A percentile compares a stretch with the other conserved stretches of the same genome.
Evolutionary conservation across 2,329 filamentous ascomycete genomes (phyloP).

Genomic region (Colletotrichum sp.): DNA sequence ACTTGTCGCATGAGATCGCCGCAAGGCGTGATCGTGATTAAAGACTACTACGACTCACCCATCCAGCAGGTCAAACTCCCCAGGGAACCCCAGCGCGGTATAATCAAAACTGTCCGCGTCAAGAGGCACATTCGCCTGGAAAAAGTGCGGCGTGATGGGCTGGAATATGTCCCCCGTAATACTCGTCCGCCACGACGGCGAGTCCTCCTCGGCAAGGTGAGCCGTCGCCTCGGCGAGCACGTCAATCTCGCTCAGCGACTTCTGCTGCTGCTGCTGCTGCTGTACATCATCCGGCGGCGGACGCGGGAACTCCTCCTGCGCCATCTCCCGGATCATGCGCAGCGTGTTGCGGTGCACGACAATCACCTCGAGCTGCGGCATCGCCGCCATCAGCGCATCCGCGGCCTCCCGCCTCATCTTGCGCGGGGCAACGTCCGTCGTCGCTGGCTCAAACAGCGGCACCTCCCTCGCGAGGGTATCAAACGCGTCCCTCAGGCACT

Average conservation of each 20-base stretch:
- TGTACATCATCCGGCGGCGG: background rate
- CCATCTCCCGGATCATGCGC: background rate
- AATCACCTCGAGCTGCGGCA: background rate
- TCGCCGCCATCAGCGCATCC: background rate
- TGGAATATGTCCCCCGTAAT: background rate
- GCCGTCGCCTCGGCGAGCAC: background rate
- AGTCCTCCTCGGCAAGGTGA: background rate
- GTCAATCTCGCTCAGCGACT: background rate
- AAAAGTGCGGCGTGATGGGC: constrained; percentile 1
- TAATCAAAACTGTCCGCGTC: background rate
- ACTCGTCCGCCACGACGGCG: background rate
- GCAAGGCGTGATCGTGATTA: background rate
- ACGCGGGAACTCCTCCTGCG: background rate
- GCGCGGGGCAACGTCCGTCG: background rate
- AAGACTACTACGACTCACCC: background rate
- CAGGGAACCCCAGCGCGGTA: background rate
- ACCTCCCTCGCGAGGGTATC: constrained; percentile 33
- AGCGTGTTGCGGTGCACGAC: background rate
- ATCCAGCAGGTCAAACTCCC: background rate
- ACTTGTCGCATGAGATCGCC: background rate
- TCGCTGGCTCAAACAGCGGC: background rate
- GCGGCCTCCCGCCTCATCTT: background rate
- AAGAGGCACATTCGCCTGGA: background rate
- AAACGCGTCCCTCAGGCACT: constrained; percentile 36
- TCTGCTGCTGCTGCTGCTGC: background rate